Conservation (phyloP, 2,329 filamentous ascomycete genomes). For the Diaporthe sp. region DNA sequence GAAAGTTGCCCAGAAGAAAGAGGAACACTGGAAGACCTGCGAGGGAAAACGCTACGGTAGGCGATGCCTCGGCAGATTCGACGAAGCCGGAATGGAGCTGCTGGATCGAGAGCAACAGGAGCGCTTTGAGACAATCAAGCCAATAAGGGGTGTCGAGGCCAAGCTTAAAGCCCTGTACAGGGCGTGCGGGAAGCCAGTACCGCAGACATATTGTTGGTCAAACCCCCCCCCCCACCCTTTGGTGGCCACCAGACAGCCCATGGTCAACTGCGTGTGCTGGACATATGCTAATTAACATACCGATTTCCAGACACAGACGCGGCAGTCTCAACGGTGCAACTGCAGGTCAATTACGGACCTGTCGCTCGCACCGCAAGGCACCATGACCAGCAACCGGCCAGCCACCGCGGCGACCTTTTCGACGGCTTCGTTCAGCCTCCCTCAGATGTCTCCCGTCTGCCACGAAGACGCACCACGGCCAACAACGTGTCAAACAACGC, state of each 20-base stretch:
- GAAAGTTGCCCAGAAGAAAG: neutral
- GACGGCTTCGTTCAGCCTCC: neutral
- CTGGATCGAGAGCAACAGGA: neutral
- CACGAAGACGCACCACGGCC: neutral
- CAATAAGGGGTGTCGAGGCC: neutral
- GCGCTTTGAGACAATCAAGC: neutral
- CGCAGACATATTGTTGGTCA: slow-evolving; percentile 5
- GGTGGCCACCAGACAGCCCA: neutral
- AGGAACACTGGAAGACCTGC: neutral
- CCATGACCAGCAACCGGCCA: neutral
- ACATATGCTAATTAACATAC: neutral
- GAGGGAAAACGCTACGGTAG: neutral
- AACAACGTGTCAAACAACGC: neutral
- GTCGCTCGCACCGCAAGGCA: neutral
- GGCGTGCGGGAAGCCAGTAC: neutral
- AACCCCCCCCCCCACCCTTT: neutral
- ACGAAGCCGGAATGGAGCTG: neutral
- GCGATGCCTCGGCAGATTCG: neutral
- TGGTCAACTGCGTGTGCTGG: neutral
- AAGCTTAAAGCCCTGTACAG: slow-evolving; percentile 10
- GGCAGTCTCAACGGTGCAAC: neutral
- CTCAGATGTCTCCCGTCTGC: too few species aligned
- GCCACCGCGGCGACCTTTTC: neutral
- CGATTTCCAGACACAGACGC: neutral
- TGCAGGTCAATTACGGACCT: too few species aligned